Percentiles rank a stretch among this genome's conserved stretches.
Evolutionary conservation across 805 yeast genomes (phyloP).

Genomic region (Yarrowia porcina): DNA sequence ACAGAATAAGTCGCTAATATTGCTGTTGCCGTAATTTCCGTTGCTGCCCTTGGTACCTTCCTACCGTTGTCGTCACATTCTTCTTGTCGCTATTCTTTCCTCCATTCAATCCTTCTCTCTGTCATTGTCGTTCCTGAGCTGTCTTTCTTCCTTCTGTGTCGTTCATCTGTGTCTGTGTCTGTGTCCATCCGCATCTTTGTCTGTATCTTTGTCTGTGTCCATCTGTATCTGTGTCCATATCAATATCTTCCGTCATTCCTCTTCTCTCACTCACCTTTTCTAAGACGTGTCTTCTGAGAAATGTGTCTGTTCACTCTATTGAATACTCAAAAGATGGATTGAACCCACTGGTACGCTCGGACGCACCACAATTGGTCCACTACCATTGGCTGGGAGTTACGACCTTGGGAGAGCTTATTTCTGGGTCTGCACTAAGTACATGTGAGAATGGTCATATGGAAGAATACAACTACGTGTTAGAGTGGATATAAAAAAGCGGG

Average conservation of each 20-base stretch:
- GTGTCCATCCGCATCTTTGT: no score
- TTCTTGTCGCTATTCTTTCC: not conserved
- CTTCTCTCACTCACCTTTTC: conserved; percentile 1
- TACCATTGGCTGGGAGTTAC: conserved; percentile 20
- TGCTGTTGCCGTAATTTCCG: no score
- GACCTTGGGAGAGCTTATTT: conserved; percentile 13
- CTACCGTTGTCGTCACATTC: not conserved
- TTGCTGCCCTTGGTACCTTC: no score
- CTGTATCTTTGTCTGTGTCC: not conserved
- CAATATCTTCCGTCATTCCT: no score
- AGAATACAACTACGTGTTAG: not conserved
- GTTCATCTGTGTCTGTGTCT: no score
- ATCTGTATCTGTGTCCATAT: no score
- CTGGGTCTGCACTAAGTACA: not conserved
- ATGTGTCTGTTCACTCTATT: conserved; percentile 18
- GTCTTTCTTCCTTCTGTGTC: not conserved
- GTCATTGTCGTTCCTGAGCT: not conserved
- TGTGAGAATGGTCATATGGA: not conserved
- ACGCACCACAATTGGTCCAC: conserved; percentile 16
- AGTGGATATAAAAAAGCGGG: not conserved
- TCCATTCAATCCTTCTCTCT: not conserved
- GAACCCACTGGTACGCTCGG: not conserved
- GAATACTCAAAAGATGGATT: conserved; percentile 20
- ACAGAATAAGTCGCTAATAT: no score
- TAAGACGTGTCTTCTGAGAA: conserved; percentile 19